Base-by-base conservation (phyloP, 768 basidiomycete genomes). In the Jaapia argillacea region DNA sequence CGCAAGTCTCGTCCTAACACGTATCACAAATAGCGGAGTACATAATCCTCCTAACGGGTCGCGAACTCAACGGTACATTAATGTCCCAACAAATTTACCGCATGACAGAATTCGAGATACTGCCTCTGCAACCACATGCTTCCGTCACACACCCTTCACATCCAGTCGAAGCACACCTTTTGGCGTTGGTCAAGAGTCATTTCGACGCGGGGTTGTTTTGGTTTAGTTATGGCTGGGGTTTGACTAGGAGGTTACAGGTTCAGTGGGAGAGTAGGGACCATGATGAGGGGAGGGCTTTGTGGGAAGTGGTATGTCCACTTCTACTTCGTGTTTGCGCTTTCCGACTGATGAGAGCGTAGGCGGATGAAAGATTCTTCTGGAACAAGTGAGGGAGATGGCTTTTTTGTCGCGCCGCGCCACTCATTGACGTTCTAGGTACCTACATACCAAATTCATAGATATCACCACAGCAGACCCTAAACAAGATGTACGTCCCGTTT, bases 301-400 rank as follows among this genome's bases (percentile, higher is more conserved):
- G 84, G 85, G 77, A 89, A 66, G 70, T 76, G 61, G 90, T 88
- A 57, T 44, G 77, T 70, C 13, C 12, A 1, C n/a, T 4, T n/a
- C n/a, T 28, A 24, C 36, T n/a, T 24, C 36, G 31, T 26, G 40
- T 36, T 20, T 36, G 40, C 40, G 39, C 12, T 27, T 43, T 33
- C 26, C 18, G 46, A 39, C 27, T 37, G 22, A 44, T 18, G 21
- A 42, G 43, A 40, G 39, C 47, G 13, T 53, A 93, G 83, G 84
- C 82, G 28, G 96, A 99, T 51, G 91, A 96, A 56, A 75, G 93
- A 49, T 99, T 99, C 66, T 98, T 98, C 64, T 99, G 94, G 94
- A 99, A 99, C 63, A 86, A 79, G 77, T 85, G 45, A 38, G 62
- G 57, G 10, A n/a, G n/a, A n/a, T n/a, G n/a, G n/a, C n/a, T 4